Base-by-base conservation (phyloP, 345 rosid genomes). In the Populus davidiana region DNA sequence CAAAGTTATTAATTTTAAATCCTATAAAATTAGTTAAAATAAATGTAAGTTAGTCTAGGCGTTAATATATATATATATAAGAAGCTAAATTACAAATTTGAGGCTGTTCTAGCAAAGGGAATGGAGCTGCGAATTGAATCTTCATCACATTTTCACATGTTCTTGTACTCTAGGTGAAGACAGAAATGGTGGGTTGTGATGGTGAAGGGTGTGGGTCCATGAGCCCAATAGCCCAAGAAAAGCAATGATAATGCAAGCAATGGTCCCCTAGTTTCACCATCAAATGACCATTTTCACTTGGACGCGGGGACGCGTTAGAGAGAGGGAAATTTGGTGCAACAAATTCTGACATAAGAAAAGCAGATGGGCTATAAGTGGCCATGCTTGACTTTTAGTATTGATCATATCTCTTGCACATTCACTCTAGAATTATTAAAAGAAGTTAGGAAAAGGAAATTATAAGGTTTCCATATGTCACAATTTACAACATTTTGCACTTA, bases 21-120 rank as follows among this genome's bases (percentile, higher is more conserved):
- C 3, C 0, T 2, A 0, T 2, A 31, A 1, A 2, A 31, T 31
- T 31, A 31, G 0, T 31, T 0, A 2, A 31, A 0, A 1, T 31
- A 31, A 0, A 2, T 31, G 0, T 2, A 31, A 31, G 3, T 2
- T 31, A 0, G 0, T 31, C 0, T 0, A n/a, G n/a, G n/a, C n/a
- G n/a, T n/a, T n/a, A n/a, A n/a, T 31, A 31, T 31, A 1, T 1
- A 31, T 25, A 25, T 31, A 31, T 31, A 29, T 29, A 29, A 31
- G 11, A 52, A 47, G 23, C 31, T 49, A 3, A 44, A 75, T 47
- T 12, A 75, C 33, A 73, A 5, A 33, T 10, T 10, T 69, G 20
- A 41, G 1, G 44, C 1, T 12, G 23, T 41, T 71, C 17, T 3
- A 27, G 13, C 1, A 14, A 7, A 29, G 17, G 11, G 8, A 71